Base-by-base conservation (phyloP, 345 rosid genomes). In the Populus alba region DNA sequence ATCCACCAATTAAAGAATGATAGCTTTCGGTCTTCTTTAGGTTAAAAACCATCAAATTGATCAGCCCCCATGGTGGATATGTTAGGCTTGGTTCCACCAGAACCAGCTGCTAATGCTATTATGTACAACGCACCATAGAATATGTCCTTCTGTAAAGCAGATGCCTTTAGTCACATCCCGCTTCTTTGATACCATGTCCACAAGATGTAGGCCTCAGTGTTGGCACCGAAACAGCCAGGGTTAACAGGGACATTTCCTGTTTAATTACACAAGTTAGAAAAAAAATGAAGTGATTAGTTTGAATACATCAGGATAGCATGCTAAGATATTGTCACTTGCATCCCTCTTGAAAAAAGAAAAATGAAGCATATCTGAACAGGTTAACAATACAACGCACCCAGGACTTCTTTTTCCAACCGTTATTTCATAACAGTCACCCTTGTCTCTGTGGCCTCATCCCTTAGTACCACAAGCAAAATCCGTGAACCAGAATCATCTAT, bases 1-100 rank as follows among this genome's bases (percentile, higher is more conserved):
- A 89, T 79, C 93, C 95, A 89, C 93, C 95, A 88, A 70, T 89
- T 89, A 70, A 91, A 89, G 85, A 89, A 91, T 3, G 93, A 89
- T 39, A 89, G 79, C 85, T 91, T 91, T 6, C 87, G 90, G 22
- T 85, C 85, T 91, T 91, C 95, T 55, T 79, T 88, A 0, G 90
- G 93, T 73, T 88, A 87, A 38, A 80, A 86, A 43, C 88, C 91
- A 67, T 91, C 93, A 2, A 91, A 91, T 45, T 89, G 92, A 79
- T 91, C 91, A 1, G 95, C 92, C 1, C 35, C 93, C 87, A 89
- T 82, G 18, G 92, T 89, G 8, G 92, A 89, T 17, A 91, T 89
- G 74, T 89, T 91, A 1, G 93, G 89, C 68, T 91, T 89, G 68
- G 92, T 89, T 18, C 92, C 92, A 0, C 93, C 95, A 0, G 89